Evolutionary conservation across 805 yeast species (phyloP), one percentile per base, ranked within the genome.

Genomic region (Wickerhamiella azymoides): DNA sequence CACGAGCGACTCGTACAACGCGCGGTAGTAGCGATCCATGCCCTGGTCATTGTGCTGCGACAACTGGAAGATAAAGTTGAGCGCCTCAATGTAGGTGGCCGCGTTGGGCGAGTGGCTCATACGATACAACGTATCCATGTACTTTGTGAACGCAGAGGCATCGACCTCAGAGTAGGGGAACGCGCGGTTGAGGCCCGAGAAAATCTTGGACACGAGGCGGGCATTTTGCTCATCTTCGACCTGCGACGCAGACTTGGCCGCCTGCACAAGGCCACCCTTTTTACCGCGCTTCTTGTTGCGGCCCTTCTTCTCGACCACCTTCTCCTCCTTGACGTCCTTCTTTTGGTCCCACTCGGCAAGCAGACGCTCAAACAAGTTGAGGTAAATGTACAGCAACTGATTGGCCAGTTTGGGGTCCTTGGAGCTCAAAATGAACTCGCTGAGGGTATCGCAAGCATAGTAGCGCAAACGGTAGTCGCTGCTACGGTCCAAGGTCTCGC

Each of bases 181-280:
- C 0, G 97, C 88, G 65, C 98, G 82, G 62, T 92, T 92, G 48
- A 92, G 74, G 54, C 98, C 98, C 1, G 98, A 85, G 53, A 92
- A 73, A 47, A 92, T 72, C 13, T 96, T 96, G 25, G 95, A 79
- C 55, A 89, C 84, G 54, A 89, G 65, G 57, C 83, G 84, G 38
- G 93, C 73, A 56, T 79, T 82, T 55, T 80, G 84, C 60, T 92
- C 97, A 57, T 85, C 68, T 43, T 61, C 61, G 11, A 58, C 56
- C 25, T 57, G 65, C 30, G 49, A 56, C 5, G 51, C 50, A 21
- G 62, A 54, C 50, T 54, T 54, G 40, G 49, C 50, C 41, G 50
- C 48, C 46, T 60, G 62, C 27, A 57, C 50, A n/a, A 52, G 49
- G 7, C 67, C 96, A 56, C 96, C 96, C 57, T 86, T 80, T 42